Base-by-base conservation (phyloP, 371 early-diverging fungal species). In the Apophysomyces variabilis region DNA sequence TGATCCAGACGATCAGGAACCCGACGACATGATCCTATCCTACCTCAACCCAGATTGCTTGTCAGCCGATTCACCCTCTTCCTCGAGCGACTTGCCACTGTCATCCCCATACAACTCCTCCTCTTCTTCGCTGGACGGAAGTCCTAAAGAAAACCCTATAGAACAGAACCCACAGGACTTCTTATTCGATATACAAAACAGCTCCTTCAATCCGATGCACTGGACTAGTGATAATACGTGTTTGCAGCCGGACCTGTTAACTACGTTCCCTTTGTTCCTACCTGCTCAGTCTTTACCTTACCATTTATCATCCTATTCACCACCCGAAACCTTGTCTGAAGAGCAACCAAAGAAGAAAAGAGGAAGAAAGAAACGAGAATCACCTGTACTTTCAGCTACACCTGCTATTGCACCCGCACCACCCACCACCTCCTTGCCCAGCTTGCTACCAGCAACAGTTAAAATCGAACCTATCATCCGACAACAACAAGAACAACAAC, bases 331-430 rank as follows among this genome's bases (percentile, higher is more conserved):
- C 26, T 12, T 60, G 7, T 13, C 67, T 70, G 0, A 75, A 77
- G 74, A 75, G 38, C 76, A 72, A 9, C 76, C 78, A 3, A 79
- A 73, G 60, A 72, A 74, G 67, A 79, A 79, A 50, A 65, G 83
- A 58, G 83, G 83, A 3, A 64, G 83, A 39, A 82, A 79, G 72
- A 79, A 79, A 65, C 71, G 76, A 14, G 78, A 77, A 26, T 44
- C 44, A 38, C 62, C 54, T 13, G 57, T 47, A 7, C 64, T n/a
- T 18, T 58, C 61, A 18, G 39, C 26, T 13, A 63, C 21, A 26
- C 45, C 37, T 32, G 59, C 65, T 62, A 66, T 74, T 38, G 74
- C 75, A 5, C 78, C 78, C 35, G 73, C 73, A 35, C 77, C 77
- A 16, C 65, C 46, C 65, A 13, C 69, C 57, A 9, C 62, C 44